Percentiles rank a stretch among this genome's conserved stretches.
phyloP scores from a whole-genome alignment of 2,329 filamentous ascomycete species.

The Diaporthe citrichinensis region DNA sequence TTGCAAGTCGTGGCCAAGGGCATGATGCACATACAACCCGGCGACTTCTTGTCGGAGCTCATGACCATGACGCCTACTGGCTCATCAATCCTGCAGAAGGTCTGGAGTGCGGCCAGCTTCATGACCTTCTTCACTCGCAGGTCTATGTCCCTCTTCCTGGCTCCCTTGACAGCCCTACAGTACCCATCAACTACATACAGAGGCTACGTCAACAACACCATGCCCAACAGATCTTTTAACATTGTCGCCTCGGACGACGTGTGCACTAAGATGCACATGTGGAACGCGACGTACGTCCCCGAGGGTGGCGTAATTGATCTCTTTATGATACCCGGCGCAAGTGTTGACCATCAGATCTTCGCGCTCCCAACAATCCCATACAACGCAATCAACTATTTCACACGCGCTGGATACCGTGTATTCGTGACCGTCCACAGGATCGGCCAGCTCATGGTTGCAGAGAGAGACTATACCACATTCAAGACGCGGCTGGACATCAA shows the following conservation, averaged over 20 bases:
- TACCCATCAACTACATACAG: constrained; percentile 64
- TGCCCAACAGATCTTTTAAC: constrained; percentile 56
- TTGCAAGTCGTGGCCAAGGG: constrained; percentile 68
- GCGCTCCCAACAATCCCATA: constrained; percentile 73
- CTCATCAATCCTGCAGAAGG: constrained; percentile 59
- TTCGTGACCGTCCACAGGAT: constrained; percentile 72
- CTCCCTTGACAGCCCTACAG: constrained; percentile 68
- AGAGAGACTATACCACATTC: constrained; percentile 70
- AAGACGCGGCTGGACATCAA: constrained; percentile 72
- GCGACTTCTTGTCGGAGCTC: constrained; percentile 69
- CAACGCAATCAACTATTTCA: constrained; percentile 76
- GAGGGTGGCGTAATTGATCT: constrained; percentile 60
- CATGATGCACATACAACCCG: constrained; percentile 68
- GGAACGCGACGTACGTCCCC: constrained; percentile 62
- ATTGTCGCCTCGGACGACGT: constrained; percentile 68
- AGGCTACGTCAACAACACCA: constrained; percentile 68
- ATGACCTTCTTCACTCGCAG: constrained; percentile 69
- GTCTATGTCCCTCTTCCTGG: constrained; percentile 66
- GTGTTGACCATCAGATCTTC: constrained; percentile 75
- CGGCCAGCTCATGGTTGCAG: constrained; percentile 64
- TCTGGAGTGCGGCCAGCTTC: constrained; percentile 63
- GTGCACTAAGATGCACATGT: constrained; percentile 67
- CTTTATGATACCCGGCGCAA: constrained; percentile 73
- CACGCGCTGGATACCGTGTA: constrained; percentile 70
- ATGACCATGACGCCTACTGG: constrained; percentile 67